Evolutionary conservation across 177 flowering plant genomes (phyloP).

Genomic region (Vitis hybrid): DNA sequence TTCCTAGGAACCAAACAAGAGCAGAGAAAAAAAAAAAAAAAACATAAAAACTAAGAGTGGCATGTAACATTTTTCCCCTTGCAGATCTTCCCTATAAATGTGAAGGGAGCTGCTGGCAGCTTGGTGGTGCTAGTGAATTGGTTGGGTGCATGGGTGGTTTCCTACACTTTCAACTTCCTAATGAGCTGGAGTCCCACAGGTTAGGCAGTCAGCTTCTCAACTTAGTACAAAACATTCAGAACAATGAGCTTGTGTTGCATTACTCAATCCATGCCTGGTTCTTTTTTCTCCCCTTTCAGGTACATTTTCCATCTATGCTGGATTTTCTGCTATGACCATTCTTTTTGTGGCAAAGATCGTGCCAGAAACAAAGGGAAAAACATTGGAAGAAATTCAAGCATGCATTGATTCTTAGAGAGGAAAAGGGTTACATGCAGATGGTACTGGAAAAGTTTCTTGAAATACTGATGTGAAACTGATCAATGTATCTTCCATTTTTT

Average conservation of each 20-base stretch:
- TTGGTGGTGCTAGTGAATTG: constrained; percentile 73
- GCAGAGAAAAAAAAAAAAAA: neutral
- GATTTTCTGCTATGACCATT: constrained; percentile 34
- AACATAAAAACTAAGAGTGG: neutral
- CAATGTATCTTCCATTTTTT: no score
- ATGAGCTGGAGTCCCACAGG: constrained; percentile 74
- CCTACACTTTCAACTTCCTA: constrained; percentile 74
- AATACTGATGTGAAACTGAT: no score
- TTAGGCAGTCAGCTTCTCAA: constrained; percentile 3
- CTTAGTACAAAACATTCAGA: neutral
- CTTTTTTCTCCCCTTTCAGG: constrained; percentile 34
- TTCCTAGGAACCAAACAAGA: neutral
- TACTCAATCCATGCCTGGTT: neutral
- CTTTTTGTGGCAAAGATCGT: constrained; percentile 61
- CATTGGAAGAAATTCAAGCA: constrained; percentile 69
- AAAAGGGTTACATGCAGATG: neutral
- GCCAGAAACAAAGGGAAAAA: constrained; percentile 73
- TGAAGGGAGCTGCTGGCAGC: constrained; percentile 80
- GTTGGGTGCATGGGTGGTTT: constrained; percentile 71
- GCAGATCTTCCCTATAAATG: constrained; percentile 74
- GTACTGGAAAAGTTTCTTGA: no score
- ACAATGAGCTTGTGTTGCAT: neutral
- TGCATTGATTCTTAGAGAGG: constrained; percentile 33
- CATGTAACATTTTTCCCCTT: neutral
- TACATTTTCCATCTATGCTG: constrained; percentile 52